phyloP scores from a whole-genome alignment of 1,139 yeast genomes.

The Kodamaea sp. region DNA sequence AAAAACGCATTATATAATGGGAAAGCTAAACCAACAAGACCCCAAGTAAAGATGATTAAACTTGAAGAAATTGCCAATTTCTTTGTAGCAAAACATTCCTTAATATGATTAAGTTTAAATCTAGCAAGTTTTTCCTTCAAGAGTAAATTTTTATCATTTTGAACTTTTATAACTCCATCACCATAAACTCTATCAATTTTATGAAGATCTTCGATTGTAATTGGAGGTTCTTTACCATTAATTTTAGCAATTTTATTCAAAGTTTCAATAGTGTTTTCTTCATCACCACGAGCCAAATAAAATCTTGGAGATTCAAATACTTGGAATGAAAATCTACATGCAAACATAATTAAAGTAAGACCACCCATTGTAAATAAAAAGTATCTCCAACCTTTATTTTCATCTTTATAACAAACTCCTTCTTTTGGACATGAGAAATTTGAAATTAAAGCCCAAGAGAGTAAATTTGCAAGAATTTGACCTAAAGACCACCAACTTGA shows the following conservation, averaged over 20 bases:
- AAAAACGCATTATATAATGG: conserved; percentile 45
- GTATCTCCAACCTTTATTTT: conserved; percentile 45
- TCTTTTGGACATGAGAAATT: conserved; percentile 34
- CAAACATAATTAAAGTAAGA: conserved; percentile 34
- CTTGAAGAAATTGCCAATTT: conserved; percentile 32
- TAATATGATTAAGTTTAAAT: conserved; percentile 31
- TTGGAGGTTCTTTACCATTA: conserved; percentile 22
- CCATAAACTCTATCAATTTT: conserved; percentile 22
- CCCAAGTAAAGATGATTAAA: conserved; percentile 40
- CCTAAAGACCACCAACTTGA: conserved; percentile 46
- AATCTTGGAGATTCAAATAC: conserved; percentile 41
- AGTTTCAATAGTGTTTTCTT: conserved; percentile 33
- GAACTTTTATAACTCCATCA: not conserved
- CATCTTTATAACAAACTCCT: conserved; percentile 26
- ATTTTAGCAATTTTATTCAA: conserved; percentile 35
- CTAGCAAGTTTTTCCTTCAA: conserved; percentile 24
- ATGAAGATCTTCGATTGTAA: conserved; percentile 32
- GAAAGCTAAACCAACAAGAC: conserved; percentile 43
- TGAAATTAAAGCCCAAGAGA: conserved; percentile 41
- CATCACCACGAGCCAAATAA: conserved; percentile 37
- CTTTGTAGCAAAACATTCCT: conserved; percentile 34
- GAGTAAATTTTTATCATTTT: conserved; percentile 16
- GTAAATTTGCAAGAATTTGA: conserved; percentile 36
- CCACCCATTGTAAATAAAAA: conserved; percentile 44
- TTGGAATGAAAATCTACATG: conserved; percentile 32